Evolutionary conservation across 2,329 filamentous ascomycete genomes (phyloP).

Genomic region (Exophiala mesophila): DNA sequence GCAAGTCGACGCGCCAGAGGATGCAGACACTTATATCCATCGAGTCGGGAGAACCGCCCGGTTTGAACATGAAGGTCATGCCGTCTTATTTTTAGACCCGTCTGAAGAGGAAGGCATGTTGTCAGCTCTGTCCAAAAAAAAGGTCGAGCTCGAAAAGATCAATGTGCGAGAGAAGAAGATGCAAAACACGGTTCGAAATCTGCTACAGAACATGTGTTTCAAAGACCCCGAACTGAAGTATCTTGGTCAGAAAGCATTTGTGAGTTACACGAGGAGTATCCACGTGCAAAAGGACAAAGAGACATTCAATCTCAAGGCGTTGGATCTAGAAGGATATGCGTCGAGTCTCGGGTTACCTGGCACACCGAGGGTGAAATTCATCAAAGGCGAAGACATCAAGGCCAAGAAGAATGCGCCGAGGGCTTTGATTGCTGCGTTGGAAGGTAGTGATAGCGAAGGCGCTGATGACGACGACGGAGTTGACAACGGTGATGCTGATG

Average conservation of each 20-base stretch:
- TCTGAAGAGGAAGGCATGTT: constrained; percentile 92
- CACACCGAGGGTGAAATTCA: constrained; percentile 86
- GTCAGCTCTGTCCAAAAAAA: constrained; percentile 76
- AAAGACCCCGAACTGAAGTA: constrained; percentile 92
- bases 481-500: constrained; percentile 44
- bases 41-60: constrained; percentile 91
- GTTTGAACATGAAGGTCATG: constrained; percentile 80
- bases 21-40: constrained; percentile 96
- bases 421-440: constrained; percentile 52
- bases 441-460: constrained; percentile 54
- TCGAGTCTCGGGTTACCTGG: constrained; percentile 82
- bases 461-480: constrained; percentile 46
- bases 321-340: constrained; percentile 82
- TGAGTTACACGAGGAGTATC: constrained; percentile 79
- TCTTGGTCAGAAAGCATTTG: constrained; percentile 90
- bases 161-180: constrained; percentile 79
- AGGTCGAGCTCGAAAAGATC: constrained; percentile 80
- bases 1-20: constrained; percentile 95
- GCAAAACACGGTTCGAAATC: constrained; percentile 75
- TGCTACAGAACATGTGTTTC: constrained; percentile 92
- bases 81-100: constrained; percentile 86
- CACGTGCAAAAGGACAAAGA: constrained; percentile 89
- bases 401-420: constrained; percentile 80
- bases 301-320: constrained; percentile 75
- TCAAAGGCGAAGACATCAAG: constrained; percentile 84